phyloP scores from a whole-genome alignment of 805 yeast genomes.

The Yarrowia porcina region DNA sequence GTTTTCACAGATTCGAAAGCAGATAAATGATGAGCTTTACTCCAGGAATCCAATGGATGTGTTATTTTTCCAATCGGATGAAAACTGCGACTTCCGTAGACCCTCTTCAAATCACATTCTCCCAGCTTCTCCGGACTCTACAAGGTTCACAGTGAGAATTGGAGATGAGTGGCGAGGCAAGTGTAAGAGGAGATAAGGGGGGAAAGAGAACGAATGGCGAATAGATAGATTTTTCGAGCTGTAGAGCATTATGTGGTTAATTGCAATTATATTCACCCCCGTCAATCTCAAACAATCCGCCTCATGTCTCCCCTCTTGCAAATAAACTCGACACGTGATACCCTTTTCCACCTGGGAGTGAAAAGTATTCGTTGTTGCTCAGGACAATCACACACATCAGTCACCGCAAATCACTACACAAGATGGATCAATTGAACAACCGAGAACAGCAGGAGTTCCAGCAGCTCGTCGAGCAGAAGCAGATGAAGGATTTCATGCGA shows the following conservation, averaged over 20 bases:
- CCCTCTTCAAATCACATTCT: background rate
- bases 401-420: conserved; percentile 24
- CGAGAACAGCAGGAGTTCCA: conserved; percentile 97
- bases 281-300: too few species aligned
- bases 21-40: too few species aligned
- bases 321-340: conserved; percentile 22
- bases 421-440: conserved; percentile 90
- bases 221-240: too few species aligned
- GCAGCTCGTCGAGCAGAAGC: conserved; percentile 92
- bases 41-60: background rate
- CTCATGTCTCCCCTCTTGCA: background rate
- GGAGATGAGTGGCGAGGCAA: background rate
- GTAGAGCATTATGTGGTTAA: too few species aligned
- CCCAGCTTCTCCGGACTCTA: conserved; percentile 12
- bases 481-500: conserved; percentile 98
- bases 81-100: background rate
- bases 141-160: background rate
- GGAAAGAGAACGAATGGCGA: too few species aligned
- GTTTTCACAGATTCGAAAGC: too few species aligned
- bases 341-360: conserved; percentile 26
- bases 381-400: conserved; percentile 3
- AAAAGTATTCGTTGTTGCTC: conserved; percentile 22
- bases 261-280: too few species aligned
- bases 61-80: background rate
- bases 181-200: too few species aligned